phyloP scores from a whole-genome alignment of 768 basidiomycete species.

The Tylopilus sp. region DNA sequence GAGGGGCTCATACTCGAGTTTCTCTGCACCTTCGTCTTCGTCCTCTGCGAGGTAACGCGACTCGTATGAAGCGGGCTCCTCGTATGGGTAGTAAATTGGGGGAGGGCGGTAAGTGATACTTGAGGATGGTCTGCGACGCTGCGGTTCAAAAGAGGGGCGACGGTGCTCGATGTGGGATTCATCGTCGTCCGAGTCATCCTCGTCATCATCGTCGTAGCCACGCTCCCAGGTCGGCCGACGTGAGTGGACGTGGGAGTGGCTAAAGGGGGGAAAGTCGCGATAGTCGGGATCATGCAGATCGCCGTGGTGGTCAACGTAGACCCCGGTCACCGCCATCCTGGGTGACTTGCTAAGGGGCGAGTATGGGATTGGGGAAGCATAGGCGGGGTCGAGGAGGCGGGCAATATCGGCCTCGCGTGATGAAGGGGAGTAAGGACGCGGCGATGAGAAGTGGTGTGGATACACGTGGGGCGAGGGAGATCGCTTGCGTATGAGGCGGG shows the following conservation, averaged over 20 bases:
- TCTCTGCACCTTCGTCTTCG: conserved; percentile 25
- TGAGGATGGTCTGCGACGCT: conserved; percentile 26
- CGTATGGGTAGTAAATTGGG: conserved; percentile 23
- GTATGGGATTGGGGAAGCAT: conserved; percentile 37
- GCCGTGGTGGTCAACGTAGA: conserved; percentile 59
- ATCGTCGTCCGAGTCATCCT: conserved; percentile 27
- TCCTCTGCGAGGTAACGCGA: conserved; percentile 25
- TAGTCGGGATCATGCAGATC: conserved; percentile 68
- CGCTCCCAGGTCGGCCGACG: conserved; percentile 36
- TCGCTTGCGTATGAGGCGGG: conserved; percentile 22
- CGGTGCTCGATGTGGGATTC: conserved; percentile 16
- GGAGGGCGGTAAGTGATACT: conserved; percentile 18
- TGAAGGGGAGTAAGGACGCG: conserved; percentile 34
- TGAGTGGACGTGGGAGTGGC: conserved; percentile 14
- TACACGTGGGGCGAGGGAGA: conserved; percentile 26
- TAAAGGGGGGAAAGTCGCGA: conserved; percentile 53
- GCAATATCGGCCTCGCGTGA: conserved; percentile 50
- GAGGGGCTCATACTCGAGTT: conserved; percentile 21
- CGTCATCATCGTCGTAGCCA: conserved; percentile 27
- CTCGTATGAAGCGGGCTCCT: conserved; percentile 31
- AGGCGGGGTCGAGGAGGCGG: conserved; percentile 63
- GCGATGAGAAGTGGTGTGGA: conserved; percentile 1
- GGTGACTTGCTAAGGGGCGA: conserved; percentile 20
- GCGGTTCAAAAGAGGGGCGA: conserved; percentile 18
- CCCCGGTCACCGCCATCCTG: conserved; percentile 23